Percentiles rank a stretch among this genome's conserved stretches.
These are phyloP conservation scores for Penicillium corylophilum DNA, from an alignment of 2,329 filamentous ascomycete genomes.

Conservation along the genomic window DNA sequence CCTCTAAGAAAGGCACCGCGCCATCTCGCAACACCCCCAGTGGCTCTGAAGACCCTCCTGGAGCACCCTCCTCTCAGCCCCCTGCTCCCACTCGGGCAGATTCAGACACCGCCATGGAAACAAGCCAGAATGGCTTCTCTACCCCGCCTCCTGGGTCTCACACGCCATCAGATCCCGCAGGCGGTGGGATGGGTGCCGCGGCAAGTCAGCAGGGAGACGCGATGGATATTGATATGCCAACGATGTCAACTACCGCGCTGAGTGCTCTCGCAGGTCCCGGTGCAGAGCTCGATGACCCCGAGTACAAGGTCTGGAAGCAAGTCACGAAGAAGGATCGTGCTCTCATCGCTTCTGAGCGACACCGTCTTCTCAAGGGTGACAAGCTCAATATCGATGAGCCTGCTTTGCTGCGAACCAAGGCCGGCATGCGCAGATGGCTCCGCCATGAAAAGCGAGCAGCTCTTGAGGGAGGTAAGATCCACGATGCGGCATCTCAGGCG, in stretches of 20 bases:
- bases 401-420: slow-evolving; percentile 78
- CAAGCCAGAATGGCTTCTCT: slow-evolving; percentile 76
- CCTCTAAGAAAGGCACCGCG: slow-evolving; percentile 61
- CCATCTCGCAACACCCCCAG: slow-evolving; percentile 71
- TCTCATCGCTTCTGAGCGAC: slow-evolving; percentile 77
- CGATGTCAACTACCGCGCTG: slow-evolving; percentile 66
- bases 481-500: slow-evolving; percentile 47
- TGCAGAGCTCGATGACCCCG: slow-evolving; percentile 77
- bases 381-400: slow-evolving; percentile 84
- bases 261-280: slow-evolving; percentile 70
- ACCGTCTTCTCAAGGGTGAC: slow-evolving; percentile 80
- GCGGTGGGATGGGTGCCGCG: slow-evolving; percentile 56
- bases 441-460: slow-evolving; percentile 73
- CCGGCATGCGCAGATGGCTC: slow-evolving; percentile 85
- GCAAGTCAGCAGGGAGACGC: slow-evolving; percentile 78
- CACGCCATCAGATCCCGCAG: slow-evolving; percentile 72
- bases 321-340: slow-evolving; percentile 96
- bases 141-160: slow-evolving; percentile 77
- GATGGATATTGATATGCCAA: slow-evolving; percentile 78
- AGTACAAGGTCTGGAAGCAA: slow-evolving; percentile 98
- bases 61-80: slow-evolving; percentile 49
- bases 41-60: slow-evolving; percentile 74
- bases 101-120: slow-evolving; percentile 72
- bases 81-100: slow-evolving; percentile 58
- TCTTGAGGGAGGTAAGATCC: slow-evolving; percentile 49